Evolutionary conservation across 345 rosid species (phyloP).

Genomic region (Dovyalis caffra): DNA sequence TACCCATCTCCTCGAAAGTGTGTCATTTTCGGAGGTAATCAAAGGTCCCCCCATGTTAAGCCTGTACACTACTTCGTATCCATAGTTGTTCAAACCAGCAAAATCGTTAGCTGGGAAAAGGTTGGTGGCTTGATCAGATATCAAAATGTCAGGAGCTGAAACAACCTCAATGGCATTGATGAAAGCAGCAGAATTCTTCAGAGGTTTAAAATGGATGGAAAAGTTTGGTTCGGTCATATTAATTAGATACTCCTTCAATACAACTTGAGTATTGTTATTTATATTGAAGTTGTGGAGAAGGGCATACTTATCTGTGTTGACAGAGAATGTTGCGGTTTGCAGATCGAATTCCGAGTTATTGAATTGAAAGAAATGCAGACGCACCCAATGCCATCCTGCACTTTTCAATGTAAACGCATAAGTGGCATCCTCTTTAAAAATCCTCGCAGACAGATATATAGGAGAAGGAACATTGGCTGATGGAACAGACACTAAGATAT

Average conservation of each 20-base stretch:
- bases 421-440: conserved; percentile 53
- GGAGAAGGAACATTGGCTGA: conserved; percentile 54
- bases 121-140: conserved; percentile 45
- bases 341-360: conserved; percentile 47
- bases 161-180: conserved; percentile 74
- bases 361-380: conserved; percentile 59
- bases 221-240: conserved; percentile 48
- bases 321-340: conserved; percentile 50
- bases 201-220: conserved; percentile 47
- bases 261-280: conserved; percentile 30
- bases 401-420: conserved; percentile 45
- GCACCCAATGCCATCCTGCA: conserved; percentile 78
- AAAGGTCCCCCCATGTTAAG: conserved; percentile 73
- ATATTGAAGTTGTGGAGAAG: conserved; percentile 59
- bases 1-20: conserved; percentile 54
- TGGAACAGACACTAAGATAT: conserved; percentile 42
- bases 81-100: conserved; percentile 43
- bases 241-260: conserved; percentile 61
- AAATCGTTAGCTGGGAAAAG: conserved; percentile 51
- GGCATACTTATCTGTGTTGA: conserved; percentile 51
- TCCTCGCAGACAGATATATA: conserved; percentile 52
- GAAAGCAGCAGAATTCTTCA: conserved; percentile 61
- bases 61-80: conserved; percentile 59
- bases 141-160: conserved; percentile 63
- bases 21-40: conserved; percentile 58